Base-by-base conservation (phyloP, 179 eudicot species). In the Sideroxylon spinosum region DNA sequence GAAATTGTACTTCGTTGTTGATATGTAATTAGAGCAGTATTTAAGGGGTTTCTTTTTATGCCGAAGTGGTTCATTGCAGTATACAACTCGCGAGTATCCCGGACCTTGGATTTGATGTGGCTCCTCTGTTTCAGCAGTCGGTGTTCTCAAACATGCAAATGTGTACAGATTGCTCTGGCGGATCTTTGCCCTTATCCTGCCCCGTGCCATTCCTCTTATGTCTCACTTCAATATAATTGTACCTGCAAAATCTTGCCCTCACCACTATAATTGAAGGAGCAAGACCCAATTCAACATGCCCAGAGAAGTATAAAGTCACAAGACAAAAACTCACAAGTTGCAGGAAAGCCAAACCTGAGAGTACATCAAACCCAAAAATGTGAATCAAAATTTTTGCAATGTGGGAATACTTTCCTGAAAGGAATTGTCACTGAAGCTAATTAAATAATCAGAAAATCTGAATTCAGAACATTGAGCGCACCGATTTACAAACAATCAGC, bases 1-100 rank as follows among this genome's bases (percentile, higher is more conserved):
- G 71, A 88, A 9, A 64, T 85, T 92, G 79, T 91, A 92, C 69
- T 92, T 92, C 1, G 97, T 88, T 9, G 97, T 92, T 16, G 97
- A 87, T 75, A 89, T 91, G 52, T 87, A 85, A 73, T 92, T 92
- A 6, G 88, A 68, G 68, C 89, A 73, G 81, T 92, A 91, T 72
- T 74, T 87, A 44, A 85, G 77, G 57, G 95, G 91, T 66, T 86
- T 90, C 75, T 75, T 91, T 20, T 76, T 78, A 55, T 89, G 91
- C 50, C 81, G 75, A 14, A 62, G 70, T 4, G 95, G 90, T 64
- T 91, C 89, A 70, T 92, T 92, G 84, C 94, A 91, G 61, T 79
- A 72, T 52, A 92, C 88, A 44, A 89, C 71, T 67, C 97, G 75
- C 19, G 93, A 86, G 77, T 61, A 91, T 49, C 97, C 97, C 2